Evolutionary conservation across 2,329 filamentous ascomycete genomes (phyloP), one percentile per base, ranked within the genome.

Genomic region (Sphaerulina vaccinii): DNA sequence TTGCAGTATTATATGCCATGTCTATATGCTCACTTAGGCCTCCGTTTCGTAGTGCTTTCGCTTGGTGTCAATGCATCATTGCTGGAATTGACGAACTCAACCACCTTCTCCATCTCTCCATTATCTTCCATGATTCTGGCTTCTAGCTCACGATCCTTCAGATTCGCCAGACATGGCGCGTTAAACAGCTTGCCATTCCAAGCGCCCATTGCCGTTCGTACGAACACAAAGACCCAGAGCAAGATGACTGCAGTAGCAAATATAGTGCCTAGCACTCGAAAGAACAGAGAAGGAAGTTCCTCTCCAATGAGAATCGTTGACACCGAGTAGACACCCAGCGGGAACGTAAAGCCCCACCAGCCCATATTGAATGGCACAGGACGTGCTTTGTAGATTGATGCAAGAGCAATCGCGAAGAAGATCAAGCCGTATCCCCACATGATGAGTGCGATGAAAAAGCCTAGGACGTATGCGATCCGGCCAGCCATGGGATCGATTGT

Each of bases 261-360:
- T 10, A 81, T 75, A 16, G 78, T 83, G 9, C 79, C 79, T 1
- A 83, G 60, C 0, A 83, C 70, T 27, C 71, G 70, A 58, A 83
- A 84, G 58, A 84, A 81, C 19, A 63, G 43, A 27, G 75, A 81
- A 0, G 77, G 75, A 54, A 83, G 70, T 53, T 81, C 76, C 24
- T 71, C 68, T 1, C 74, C 79, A 50, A 79, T 67, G 48, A 71
- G 67, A 3, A 71, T 71, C 0, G 77, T 79, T 24, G 68, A 73
- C 5, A 75, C 66, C 0, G 79, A 73, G 62, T 77, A 83, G 0
- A 82, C 80, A 3, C 81, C 81, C 2, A 81, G 60, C 0, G 80
- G 81, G 57, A 84, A 84, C 0, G 76, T 80, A 53, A 83, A 83
- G 2, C 2, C 77, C 78, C 80, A 79, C 84, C 80, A 80, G 82